Percentiles rank a stretch among this genome's conserved stretches.
Evolutionary conservation across 1,139 yeast genomes (phyloP).

Genomic region (Protomyces inouyei): DNA sequence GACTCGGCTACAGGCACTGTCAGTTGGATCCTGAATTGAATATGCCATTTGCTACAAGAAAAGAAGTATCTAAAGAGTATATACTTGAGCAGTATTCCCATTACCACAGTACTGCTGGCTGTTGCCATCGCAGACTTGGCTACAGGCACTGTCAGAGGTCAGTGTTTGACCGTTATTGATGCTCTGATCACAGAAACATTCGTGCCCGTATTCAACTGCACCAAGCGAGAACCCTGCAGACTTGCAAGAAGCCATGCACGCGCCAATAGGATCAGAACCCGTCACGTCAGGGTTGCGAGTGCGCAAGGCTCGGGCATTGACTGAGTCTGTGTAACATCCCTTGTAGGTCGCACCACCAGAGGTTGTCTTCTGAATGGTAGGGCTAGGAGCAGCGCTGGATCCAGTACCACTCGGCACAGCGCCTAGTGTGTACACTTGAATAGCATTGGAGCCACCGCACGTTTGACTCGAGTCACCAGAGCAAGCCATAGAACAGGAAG

Average conservation of each 20-base stretch:
- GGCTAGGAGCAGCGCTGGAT: background rate
- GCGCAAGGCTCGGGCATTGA: slow-evolving; percentile 10
- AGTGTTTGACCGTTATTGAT: slow-evolving; percentile 2
- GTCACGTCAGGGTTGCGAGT: background rate
- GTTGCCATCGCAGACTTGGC: slow-evolving; percentile 25
- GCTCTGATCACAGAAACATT: slow-evolving; percentile 26
- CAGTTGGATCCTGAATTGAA: background rate
- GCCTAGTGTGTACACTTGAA: background rate
- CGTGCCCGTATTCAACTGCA: slow-evolving; percentile 27
- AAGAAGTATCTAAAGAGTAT: background rate
- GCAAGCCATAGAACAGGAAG: background rate
- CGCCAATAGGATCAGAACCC: background rate
- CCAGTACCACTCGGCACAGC: background rate
- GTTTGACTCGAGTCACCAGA: background rate
- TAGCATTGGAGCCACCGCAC: background rate
- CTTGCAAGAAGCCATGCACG: slow-evolving; percentile 15
- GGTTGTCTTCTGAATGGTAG: background rate
- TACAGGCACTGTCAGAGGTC: slow-evolving; percentile 19
- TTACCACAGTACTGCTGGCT: slow-evolving; percentile 13
- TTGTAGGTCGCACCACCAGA: background rate
- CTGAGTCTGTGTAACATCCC: slow-evolving; percentile 9
- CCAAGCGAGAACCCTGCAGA: slow-evolving; percentile 23
- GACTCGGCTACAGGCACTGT: slow-evolving; percentile 17
- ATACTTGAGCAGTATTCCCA: slow-evolving; percentile 6
- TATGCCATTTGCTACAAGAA: too few relatives aligned